Conservation (phyloP, 2,329 filamentous ascomycete species). For the Exophiala sideris region DNA sequence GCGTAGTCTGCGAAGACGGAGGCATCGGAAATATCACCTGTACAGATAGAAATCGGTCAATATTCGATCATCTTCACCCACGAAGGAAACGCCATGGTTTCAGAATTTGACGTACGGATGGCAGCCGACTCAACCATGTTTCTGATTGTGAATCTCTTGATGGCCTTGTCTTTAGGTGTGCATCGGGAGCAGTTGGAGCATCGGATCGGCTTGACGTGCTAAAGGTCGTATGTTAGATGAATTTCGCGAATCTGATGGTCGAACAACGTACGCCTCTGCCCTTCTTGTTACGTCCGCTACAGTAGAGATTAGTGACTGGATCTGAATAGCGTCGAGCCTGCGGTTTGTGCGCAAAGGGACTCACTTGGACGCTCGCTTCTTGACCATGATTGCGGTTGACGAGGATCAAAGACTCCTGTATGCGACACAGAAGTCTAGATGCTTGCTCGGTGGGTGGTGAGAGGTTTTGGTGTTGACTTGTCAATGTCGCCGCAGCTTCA, state of each 20-base stretch:
- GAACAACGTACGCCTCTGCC: constrained; percentile 45
- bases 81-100: neutral
- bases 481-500: neutral
- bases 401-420: constrained; percentile 20
- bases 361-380: constrained; percentile 74
- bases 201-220: constrained; percentile 98
- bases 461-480: neutral
- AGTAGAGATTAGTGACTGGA: constrained; percentile 20
- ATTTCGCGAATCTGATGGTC: neutral
- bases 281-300: constrained; percentile 98
- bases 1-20: constrained; percentile 99
- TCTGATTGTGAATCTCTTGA: constrained; percentile 99
- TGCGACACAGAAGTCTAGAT: constrained; percentile 17
- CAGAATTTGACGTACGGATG: constrained; percentile 77
- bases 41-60: constrained; percentile 12
- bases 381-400: constrained; percentile 64
- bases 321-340: neutral
- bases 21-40: constrained; percentile 99
- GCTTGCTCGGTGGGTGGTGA: neutral
- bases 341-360: constrained; percentile 28
- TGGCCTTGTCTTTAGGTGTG: constrained; percentile 99
- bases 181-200: constrained; percentile 85
- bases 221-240: constrained; percentile 33
- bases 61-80: neutral
- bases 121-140: constrained; percentile 99